Percentiles rank a stretch among this genome's conserved stretches.
phyloP scores from a whole-genome alignment of 164 flowering plant genomes.

The Umbilicus rupestris region DNA sequence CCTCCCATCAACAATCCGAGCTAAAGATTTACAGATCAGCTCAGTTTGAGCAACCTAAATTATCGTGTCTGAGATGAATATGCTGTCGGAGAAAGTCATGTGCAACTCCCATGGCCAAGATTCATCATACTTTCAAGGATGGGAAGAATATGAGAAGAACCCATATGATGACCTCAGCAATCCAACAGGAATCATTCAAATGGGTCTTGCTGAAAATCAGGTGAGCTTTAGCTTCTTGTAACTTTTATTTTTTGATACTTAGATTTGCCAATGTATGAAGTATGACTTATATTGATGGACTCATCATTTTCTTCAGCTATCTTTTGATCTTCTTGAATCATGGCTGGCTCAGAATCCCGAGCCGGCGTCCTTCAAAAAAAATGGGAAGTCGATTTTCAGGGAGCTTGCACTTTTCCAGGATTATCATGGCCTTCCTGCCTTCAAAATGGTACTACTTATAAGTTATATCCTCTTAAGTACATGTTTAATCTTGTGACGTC shows the following conservation, averaged over 20 bases:
- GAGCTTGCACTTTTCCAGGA: conserved; percentile 68
- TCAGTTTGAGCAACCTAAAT: too few species aligned
- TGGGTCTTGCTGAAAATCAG: conserved; percentile 90
- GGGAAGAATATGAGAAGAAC: conserved; percentile 80
- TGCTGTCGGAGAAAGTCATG: conserved; percentile 43
- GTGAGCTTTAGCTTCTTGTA: conserved; percentile 13
- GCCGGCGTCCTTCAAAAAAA: conserved; percentile 38
- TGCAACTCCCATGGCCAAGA: conserved; percentile 68
- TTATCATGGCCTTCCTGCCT: conserved; percentile 53
- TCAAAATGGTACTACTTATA: conserved; percentile 68
- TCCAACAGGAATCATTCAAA: conserved; percentile 63
- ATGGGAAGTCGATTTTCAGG: conserved; percentile 51
- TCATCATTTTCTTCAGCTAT: conserved; percentile 30
- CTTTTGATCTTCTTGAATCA: conserved; percentile 52
- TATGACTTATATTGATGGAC: neutral
- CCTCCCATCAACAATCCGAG: neutral
- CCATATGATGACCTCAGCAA: conserved; percentile 43
- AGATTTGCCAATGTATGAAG: too few species aligned
- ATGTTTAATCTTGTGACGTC: neutral
- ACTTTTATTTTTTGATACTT: neutral
- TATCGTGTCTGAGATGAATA: conserved; percentile 15
- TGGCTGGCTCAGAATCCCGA: conserved; percentile 59
- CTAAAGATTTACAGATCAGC: too few species aligned
- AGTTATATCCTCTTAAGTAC: too few species aligned
- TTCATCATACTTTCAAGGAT: conserved; percentile 68